Evolutionary conservation across 495 filamentous ascomycete genomes (phyloP).

Genomic region (Lasiosphaeria hispida): DNA sequence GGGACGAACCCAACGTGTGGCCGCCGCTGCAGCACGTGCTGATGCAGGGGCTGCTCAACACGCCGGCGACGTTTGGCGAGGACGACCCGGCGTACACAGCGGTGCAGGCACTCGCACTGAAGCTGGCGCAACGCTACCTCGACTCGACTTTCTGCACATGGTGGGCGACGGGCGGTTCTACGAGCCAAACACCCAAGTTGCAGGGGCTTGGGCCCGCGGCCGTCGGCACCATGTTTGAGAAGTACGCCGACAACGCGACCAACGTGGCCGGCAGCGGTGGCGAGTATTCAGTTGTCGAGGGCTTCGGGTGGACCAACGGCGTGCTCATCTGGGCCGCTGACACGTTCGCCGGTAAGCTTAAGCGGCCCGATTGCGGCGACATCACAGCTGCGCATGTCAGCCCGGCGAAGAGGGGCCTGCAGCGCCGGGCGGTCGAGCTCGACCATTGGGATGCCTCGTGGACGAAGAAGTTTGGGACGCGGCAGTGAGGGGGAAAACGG

Average conservation of each 20-base stretch:
- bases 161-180: constrained; percentile 48
- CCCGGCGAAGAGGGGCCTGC: constrained; percentile 8
- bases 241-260: constrained; percentile 46
- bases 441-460: constrained; percentile 37
- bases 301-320: constrained; percentile 53
- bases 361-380: constrained; percentile 43
- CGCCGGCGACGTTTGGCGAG: constrained; percentile 44
- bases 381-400: constrained; percentile 36
- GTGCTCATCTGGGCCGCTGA: constrained; percentile 51
- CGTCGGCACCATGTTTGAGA: constrained; percentile 50
- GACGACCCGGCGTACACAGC: constrained; percentile 42
- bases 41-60: constrained; percentile 47
- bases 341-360: constrained; percentile 41
- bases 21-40: constrained; percentile 47
- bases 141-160: constrained; percentile 53
- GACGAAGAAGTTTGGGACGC: constrained; percentile 37
- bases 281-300: constrained; percentile 52
- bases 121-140: constrained; percentile 47
- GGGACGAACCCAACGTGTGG: constrained; percentile 55
- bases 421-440: constrained; percentile 41
- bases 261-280: constrained; percentile 49
- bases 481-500: constrained; percentile 2
- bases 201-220: constrained; percentile 34
- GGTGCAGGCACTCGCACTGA: constrained; percentile 39
- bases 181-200: constrained; percentile 41